Conservation (phyloP, 495 filamentous ascomycete genomes). For the Thozetella sp. region DNA sequence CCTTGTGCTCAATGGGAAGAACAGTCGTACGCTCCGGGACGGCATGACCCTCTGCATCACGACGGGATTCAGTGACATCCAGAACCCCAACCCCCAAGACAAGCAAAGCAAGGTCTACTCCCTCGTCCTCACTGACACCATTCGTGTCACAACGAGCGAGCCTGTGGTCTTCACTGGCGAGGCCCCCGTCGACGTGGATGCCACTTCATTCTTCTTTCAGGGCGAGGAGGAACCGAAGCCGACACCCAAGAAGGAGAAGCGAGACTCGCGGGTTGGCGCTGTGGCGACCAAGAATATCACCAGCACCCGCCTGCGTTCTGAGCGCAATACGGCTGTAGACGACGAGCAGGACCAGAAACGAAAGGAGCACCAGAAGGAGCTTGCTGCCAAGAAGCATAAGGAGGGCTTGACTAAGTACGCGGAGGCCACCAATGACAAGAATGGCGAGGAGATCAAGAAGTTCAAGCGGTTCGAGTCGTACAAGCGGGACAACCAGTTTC, state of each 20-base stretch:
- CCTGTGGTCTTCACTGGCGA: conserved; percentile 91
- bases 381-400: conserved; percentile 84
- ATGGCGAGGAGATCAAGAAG: conserved; percentile 90
- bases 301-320: conserved; percentile 89
- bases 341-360: conserved; percentile 89
- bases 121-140: conserved; percentile 87
- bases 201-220: conserved; percentile 96
- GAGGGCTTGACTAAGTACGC: conserved; percentile 84
- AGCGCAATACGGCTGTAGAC: conserved; percentile 80
- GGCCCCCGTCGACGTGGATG: conserved; percentile 85
- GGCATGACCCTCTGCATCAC: conserved; percentile 95
- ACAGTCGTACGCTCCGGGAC: conserved; percentile 78
- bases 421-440: conserved; percentile 76
- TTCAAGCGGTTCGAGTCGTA: conserved; percentile 99
- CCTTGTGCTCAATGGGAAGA: conserved; percentile 83
- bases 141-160: conserved; percentile 78
- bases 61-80: conserved; percentile 83
- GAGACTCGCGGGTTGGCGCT: conserved; percentile 78
- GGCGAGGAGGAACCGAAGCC: conserved; percentile 76
- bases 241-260: conserved; percentile 75
- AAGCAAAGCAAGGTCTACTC: conserved; percentile 87
- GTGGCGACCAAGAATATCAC: conserved; percentile 90
- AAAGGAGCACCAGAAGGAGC: conserved; percentile 89
- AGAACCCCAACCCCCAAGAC: conserved; percentile 80
- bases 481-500: conserved; percentile 96